Base-by-base conservation (phyloP, 306 rosid species). In the Fragaria nilgerrensis region DNA sequence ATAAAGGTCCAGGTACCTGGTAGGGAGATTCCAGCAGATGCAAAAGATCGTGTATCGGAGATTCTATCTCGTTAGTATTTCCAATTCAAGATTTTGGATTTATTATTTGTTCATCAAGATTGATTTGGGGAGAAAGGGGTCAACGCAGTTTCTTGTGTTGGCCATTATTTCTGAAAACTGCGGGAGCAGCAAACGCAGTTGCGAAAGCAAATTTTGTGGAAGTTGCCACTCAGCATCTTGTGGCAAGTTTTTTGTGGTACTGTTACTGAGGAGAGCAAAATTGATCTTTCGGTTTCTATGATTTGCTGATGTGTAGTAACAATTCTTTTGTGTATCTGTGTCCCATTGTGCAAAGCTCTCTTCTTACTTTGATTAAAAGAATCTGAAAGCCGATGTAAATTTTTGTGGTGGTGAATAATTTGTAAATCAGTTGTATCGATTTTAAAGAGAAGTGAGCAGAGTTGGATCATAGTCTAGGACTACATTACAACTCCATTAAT, bases 1-100 rank as follows among this genome's bases (percentile, higher is more conserved):
- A 89, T 96, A 32, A 87, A 87, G 71, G 96, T 96, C 72, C 97
- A 86, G 79, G 98, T 96, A 82, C 97, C 94, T 0, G 98, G 99
- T 74, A 86, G 99, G 76, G 99, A 96, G 71, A 85, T 92, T 84
- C 93, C 97, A 32, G 88, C 87, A 9, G 98, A 96, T 55, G 94
- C 94, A 29, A 92, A 84, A 43, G 92, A 82, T 44, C 91, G 98
- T 58, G 78, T 89, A 61, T 84, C 91, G 2, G 91, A 92, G 79
- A 76, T 95, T 72, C 77, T 95, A 78, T 84, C 90, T 70, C 77
- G 41, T 77, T 89, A 90, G 89, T 70, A 20, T 82, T 81, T 62
- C 52, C 78, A 66, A 61, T 70, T 72, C 56, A 79, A 70, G 68
- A 66, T 66, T 71, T 58, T 37, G 44, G 74, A 78, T 73, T 45